Percentiles rank a stretch among this genome's conserved stretches.
phyloP scores from a whole-genome alignment of 2,329 filamentous ascomycete genomes.

The Monascus ruber region DNA sequence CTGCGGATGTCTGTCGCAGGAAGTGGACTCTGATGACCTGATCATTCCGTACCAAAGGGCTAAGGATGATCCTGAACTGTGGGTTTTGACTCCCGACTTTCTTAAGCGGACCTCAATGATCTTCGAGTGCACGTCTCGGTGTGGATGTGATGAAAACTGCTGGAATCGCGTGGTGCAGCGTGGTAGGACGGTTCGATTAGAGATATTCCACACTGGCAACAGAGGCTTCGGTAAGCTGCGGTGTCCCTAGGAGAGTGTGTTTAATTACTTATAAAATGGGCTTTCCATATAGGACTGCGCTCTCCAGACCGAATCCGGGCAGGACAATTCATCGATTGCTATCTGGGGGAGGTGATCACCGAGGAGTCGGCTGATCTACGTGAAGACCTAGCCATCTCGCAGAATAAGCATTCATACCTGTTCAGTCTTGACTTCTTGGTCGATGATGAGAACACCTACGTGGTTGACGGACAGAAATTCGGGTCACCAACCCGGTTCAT shows the following conservation, averaged over 20 bases:
- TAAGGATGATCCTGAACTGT: constrained; percentile 4
- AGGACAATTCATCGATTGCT: constrained; percentile 36
- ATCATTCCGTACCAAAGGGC: constrained; percentile 22
- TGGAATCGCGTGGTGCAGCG: constrained; percentile 33
- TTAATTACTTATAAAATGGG: background rate
- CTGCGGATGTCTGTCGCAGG: constrained; percentile 21
- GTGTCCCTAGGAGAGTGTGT: background rate
- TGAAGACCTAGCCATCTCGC: constrained; percentile 18
- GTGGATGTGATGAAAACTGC: constrained; percentile 24
- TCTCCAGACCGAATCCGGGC: constrained; percentile 24
- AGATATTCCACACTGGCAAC: constrained; percentile 32
- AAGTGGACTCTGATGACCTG: constrained; percentile 14
- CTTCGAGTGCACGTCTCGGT: constrained; percentile 30
- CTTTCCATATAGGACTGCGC: constrained; percentile 22
- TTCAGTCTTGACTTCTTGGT: constrained; percentile 31
- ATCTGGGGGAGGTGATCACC: constrained; percentile 35
- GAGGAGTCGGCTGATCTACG: constrained; percentile 24
- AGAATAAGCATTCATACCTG: constrained; percentile 28
- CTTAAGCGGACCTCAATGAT: constrained; percentile 25
- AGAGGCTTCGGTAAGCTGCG: constrained; percentile 29
- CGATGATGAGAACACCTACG: constrained; percentile 21
- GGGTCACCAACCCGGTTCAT: constrained; percentile 35
- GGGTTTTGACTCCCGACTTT: constrained; percentile 20
- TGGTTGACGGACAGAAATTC: constrained; percentile 33
- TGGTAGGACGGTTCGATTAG: constrained; percentile 27